Conservation (phyloP, 2,329 filamentous ascomycete species). For the Fusarium sp. region DNA sequence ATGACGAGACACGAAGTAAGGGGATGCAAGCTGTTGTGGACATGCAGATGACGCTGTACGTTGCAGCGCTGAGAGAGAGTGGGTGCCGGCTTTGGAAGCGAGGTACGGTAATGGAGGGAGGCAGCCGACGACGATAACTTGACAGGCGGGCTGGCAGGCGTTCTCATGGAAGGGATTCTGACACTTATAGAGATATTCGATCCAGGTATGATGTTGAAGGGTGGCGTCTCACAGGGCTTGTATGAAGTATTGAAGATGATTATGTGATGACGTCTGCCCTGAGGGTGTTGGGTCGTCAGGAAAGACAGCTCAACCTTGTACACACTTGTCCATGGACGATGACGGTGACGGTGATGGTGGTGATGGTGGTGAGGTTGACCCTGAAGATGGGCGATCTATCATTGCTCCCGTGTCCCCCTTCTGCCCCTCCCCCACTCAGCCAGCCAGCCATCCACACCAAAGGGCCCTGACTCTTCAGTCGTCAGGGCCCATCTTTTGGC, state of each 20-base stretch:
- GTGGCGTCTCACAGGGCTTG: constrained; percentile 13
- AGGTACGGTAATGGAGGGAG: constrained; percentile 10
- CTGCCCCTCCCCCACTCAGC: constrained; percentile 15
- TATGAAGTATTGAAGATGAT: constrained; percentile 35
- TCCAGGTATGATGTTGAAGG: constrained; percentile 9
- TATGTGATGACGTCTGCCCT: constrained; percentile 29
- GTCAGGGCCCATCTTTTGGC: constrained; percentile 19
- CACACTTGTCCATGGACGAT: neutral
- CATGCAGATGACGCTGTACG: constrained; percentile 5
- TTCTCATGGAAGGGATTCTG: constrained; percentile 33
- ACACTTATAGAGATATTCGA: constrained; percentile 34
- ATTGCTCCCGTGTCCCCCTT: constrained; percentile 5
- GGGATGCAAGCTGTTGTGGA: neutral
- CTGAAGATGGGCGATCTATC: neutral
- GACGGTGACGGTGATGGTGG: constrained; percentile 15
- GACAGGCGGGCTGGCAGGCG: constrained; percentile 24
- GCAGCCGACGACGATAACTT: constrained; percentile 15
- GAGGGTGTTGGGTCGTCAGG: constrained; percentile 14
- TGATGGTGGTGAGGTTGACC: neutral
- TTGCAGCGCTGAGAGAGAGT: constrained; percentile 21
- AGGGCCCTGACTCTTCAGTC: constrained; percentile 20
- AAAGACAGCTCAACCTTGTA: constrained; percentile 10
- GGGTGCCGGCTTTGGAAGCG: constrained; percentile 14
- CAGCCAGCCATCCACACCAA: constrained; percentile 25
- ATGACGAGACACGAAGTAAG: constrained; percentile 28